Evolutionary conservation across 2,329 filamentous ascomycete genomes (phyloP).

Genomic region (Rasamsonia emersonii): DNA sequence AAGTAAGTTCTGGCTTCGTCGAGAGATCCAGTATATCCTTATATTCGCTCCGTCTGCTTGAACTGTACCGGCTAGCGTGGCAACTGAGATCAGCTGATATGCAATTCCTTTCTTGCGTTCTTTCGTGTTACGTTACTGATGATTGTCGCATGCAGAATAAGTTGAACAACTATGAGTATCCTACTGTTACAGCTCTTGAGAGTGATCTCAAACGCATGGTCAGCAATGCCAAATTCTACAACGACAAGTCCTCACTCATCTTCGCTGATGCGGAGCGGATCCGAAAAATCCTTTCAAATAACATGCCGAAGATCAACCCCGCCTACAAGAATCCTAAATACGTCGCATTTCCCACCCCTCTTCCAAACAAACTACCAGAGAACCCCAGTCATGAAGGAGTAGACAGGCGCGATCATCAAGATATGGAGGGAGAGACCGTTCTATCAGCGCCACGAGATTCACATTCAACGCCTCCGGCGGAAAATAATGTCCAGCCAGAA

Average conservation of each 20-base stretch:
- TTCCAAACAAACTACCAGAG: conserved; percentile 48
- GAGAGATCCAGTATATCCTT: neutral
- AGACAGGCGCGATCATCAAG: no score
- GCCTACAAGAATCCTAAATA: conserved; percentile 66
- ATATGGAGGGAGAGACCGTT: no score
- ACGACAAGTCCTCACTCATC: conserved; percentile 60
- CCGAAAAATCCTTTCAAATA: conserved; percentile 76
- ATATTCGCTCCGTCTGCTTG: no score
- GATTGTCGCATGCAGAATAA: conserved; percentile 50
- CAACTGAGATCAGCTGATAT: no score
- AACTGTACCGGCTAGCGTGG: no score
- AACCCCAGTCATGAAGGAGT: conserved; percentile 10
- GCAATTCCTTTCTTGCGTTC: no score
- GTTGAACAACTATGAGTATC: conserved; percentile 59
- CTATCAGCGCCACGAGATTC: no score
- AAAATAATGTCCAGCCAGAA: conserved; percentile 48
- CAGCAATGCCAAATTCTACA: conserved; percentile 77
- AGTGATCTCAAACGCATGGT: conserved; percentile 84
- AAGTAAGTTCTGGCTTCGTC: conserved; percentile 37
- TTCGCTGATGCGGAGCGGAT: conserved; percentile 82
- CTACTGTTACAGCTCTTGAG: conserved; percentile 64
- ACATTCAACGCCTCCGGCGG: conserved; percentile 26
- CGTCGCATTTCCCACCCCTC: conserved; percentile 62
- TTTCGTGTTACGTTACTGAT: no score
- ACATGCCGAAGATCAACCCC: conserved; percentile 79